Evolutionary conservation across 331 rosid species (phyloP).

Genomic region (Pyracantha coccinea): DNA sequence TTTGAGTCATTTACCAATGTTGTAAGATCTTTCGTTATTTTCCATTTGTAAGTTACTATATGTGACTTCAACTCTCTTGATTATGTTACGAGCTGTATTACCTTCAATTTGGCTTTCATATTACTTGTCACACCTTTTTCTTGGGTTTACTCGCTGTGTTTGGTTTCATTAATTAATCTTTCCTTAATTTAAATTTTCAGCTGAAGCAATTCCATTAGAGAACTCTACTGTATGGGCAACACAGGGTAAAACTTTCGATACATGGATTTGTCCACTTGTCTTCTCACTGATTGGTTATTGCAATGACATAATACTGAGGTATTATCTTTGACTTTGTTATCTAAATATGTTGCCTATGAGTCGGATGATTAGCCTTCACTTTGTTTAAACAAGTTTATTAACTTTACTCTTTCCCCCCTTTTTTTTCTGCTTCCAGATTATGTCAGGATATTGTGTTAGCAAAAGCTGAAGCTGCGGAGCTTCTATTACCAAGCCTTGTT

Average conservation of each 20-base stretch:
- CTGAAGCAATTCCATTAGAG: constrained; percentile 60
- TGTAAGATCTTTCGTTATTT: not conserved
- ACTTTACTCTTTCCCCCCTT: not conserved
- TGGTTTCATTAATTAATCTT: constrained; percentile 6
- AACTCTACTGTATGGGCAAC: constrained; percentile 64
- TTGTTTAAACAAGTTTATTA: too few relatives aligned
- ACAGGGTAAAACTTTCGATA: constrained; percentile 61
- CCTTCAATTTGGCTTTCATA: not conserved
- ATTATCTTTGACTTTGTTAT: constrained; percentile 3
- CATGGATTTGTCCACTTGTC: constrained; percentile 82
- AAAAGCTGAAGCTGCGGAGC: constrained; percentile 90
- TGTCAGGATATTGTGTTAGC: constrained; percentile 71
- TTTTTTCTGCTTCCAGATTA: constrained; percentile 48
- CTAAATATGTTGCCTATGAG: too few relatives aligned
- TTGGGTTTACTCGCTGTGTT: not conserved
- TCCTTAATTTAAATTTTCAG: constrained; percentile 28
- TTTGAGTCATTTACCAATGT: not conserved
- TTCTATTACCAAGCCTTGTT: constrained; percentile 64
- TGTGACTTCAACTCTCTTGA: not conserved
- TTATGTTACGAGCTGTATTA: not conserved
- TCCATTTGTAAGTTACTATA: not conserved
- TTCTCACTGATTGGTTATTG: constrained; percentile 61
- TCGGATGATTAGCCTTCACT: too few relatives aligned
- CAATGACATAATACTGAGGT: constrained; percentile 78
- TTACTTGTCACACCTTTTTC: not conserved